Base-by-base conservation (phyloP, 1,284 basidiomycete species). In the Boletellus sp. region DNA sequence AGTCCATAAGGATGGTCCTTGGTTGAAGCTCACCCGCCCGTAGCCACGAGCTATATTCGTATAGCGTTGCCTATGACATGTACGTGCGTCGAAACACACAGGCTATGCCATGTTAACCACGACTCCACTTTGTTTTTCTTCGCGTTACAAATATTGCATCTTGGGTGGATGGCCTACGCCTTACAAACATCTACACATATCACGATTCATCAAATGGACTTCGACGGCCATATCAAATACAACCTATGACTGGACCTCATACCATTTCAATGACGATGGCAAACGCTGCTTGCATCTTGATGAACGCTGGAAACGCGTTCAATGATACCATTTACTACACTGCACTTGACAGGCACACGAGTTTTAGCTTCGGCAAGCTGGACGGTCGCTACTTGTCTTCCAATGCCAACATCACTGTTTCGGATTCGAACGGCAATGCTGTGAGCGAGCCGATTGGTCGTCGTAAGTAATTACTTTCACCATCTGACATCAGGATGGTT, bases 41-140 rank as follows among this genome's bases (percentile, higher is more conserved):
- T 44, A 86, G 85, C 62, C 92, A 95, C 62, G 93, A 95, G 70
- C 71, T 95, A 32, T 95, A 94, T 70, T 76, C 82, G 55, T 93
- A 92, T 64, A 77, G 73, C 5, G 81, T 89, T 61, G 81, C 91
- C 0, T 76, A 83, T 42, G 89, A 92, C 67, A 87, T 91, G 80
- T 86, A 68, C 52, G 75, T 69, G 18, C 32, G n/a, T 19, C 42
- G 13, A 42, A 42, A 40, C 30, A 15, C 30, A 15, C 21, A 41
- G 6, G 15, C 16, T 44, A 18, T 18, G 4, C 3, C 24, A 26
- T 22, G 13, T 60, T 66, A 24, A 66, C 37, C 35, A 16, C 18
- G 19, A 16, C 15, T 35, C 24, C 24, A 26, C 24, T 8, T 8
- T 26, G 24, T 26, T 22, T 22, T 22, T 22, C 22, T 22, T 22